phyloP scores from a whole-genome alignment of 169 alveolate genomes.

The Eimeria falciformis region DNA sequence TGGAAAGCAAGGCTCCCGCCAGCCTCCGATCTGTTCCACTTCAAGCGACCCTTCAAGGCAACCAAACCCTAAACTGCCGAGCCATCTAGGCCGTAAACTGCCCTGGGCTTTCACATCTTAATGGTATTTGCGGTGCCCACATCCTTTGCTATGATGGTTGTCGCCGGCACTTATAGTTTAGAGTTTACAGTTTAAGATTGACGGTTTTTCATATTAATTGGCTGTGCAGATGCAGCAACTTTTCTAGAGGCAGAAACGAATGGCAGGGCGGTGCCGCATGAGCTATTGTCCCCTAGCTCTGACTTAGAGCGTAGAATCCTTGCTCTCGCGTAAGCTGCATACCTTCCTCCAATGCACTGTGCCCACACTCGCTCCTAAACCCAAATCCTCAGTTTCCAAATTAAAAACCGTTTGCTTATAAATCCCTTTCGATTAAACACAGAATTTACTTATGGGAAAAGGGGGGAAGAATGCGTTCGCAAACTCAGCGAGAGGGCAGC shows the following conservation, averaged over 20 bases:
- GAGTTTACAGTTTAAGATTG: background rate
- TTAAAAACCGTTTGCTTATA: too few species aligned
- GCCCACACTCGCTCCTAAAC: too few species aligned
- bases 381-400: too few species aligned
- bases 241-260: conserved; percentile 34
- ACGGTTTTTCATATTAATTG: background rate
- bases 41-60: conserved; percentile 62
- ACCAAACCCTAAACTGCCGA: background rate
- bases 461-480: background rate
- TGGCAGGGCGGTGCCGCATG: background rate
- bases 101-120: background rate
- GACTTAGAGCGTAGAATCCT: conserved; percentile 40
- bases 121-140: background rate
- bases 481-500: conserved; percentile 62
- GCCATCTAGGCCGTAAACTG: background rate
- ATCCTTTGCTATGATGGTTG: background rate
- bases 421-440: too few species aligned
- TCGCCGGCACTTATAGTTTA: background rate
- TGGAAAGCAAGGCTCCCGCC: conserved; percentile 60
- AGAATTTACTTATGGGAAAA: too few species aligned
- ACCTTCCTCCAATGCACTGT: too few species aligned
- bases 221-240: conserved; percentile 41
- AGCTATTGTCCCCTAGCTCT: background rate
- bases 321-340: conserved; percentile 65
- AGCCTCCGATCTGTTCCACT: conserved; percentile 42